A percentile compares a stretch with the other conserved stretches of the same genome.
Evolutionary conservation across 2,329 filamentous ascomycete species (phyloP).

Genomic region (Apiospora kogelbergensis): DNA sequence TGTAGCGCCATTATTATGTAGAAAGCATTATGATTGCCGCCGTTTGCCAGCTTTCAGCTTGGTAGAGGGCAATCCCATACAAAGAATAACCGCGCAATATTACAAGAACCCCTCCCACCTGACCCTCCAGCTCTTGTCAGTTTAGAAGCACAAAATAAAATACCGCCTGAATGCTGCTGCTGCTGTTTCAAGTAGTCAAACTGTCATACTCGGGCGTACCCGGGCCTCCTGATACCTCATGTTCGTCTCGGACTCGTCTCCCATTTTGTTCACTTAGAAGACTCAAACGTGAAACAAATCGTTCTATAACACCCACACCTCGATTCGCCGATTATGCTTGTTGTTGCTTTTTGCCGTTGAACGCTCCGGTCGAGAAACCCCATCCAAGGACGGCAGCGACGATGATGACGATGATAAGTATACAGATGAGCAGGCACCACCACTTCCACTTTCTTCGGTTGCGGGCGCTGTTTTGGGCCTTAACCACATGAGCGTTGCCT

Average conservation of each 20-base stretch:
- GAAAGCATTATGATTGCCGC: background rate
- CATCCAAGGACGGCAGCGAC: constrained; percentile 54
- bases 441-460: constrained; percentile 76
- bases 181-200: constrained; percentile 1
- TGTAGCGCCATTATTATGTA: constrained; percentile 3
- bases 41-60: background rate
- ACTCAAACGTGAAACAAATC: background rate
- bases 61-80: background rate
- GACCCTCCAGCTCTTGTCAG: background rate
- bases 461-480: constrained; percentile 66
- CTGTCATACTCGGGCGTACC: background rate
- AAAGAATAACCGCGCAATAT: background rate
- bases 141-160: constrained; percentile 1
- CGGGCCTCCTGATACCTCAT: background rate
- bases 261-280: background rate
- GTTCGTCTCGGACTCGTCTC: background rate
- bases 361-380: background rate
- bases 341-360: background rate
- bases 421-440: constrained; percentile 67
- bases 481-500: constrained; percentile 68
- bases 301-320: background rate
- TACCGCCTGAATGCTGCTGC: constrained; percentile 5
- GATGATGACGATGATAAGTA: constrained; percentile 58
- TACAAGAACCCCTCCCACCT: background rate
- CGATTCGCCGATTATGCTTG: background rate